phyloP scores from a whole-genome alignment of 1,139 yeast genomes.

The Hemisphaericaspora subhashii region DNA sequence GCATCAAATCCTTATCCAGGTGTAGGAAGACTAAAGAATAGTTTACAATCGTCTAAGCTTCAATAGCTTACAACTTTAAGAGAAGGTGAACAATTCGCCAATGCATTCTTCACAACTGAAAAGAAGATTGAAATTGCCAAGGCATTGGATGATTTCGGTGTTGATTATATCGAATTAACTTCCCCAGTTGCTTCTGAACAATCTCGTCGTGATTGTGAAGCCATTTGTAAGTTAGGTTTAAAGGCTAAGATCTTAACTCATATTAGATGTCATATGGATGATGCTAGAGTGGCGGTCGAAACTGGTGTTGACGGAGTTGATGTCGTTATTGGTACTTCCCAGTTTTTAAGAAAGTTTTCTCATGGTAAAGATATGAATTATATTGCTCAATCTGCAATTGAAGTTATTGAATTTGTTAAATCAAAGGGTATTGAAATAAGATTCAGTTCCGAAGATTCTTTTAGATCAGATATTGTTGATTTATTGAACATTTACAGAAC shows the following conservation, averaged over 20 bases:
- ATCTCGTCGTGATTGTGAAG: conserved; percentile 56
- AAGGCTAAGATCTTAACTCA: conserved; percentile 57
- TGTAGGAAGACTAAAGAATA: too few species aligned
- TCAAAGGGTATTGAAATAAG: conserved; percentile 59
- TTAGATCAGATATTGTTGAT: conserved; percentile 59
- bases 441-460: conserved; percentile 58
- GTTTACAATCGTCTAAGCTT: too few species aligned
- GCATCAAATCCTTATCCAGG: too few species aligned
- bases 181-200: conserved; percentile 61
- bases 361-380: conserved; percentile 59
- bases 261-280: conserved; percentile 61
- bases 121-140: conserved; percentile 56
- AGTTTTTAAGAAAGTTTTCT: conserved; percentile 50
- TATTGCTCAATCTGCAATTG: conserved; percentile 52
- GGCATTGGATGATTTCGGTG: conserved; percentile 60
- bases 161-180: conserved; percentile 58
- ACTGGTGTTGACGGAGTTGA: conserved; percentile 64
- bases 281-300: conserved; percentile 57
- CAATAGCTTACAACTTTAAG: conserved; percentile 57
- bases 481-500: conserved; percentile 56
- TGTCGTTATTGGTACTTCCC: conserved; percentile 59
- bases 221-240: conserved; percentile 56
- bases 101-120: conserved; percentile 55
- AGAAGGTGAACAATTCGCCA: conserved; percentile 64
- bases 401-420: conserved; percentile 58